Conservation (phyloP, 2,329 filamentous ascomycete genomes). For the Endoconidiophora laricicola region DNA sequence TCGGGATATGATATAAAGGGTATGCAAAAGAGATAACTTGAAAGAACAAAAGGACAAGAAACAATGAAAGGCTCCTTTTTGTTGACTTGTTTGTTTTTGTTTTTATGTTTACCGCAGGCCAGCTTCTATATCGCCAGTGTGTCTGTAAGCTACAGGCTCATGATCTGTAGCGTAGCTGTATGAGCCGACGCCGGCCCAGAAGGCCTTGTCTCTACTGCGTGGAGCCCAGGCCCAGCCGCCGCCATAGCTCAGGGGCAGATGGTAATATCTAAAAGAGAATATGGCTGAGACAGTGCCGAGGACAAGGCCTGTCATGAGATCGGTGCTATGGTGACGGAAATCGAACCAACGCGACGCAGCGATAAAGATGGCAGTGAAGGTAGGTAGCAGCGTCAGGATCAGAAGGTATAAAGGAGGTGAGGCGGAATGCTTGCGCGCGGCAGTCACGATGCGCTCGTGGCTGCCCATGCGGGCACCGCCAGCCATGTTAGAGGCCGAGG, state of each 20-base stretch:
- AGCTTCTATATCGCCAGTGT: constrained; percentile 6
- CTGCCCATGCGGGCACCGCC: constrained; percentile 17
- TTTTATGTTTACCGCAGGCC: constrained; percentile 2
- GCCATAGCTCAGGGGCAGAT: constrained; percentile 38
- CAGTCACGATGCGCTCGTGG: constrained; percentile 26
- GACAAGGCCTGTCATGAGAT: constrained; percentile 69
- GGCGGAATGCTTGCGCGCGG: constrained; percentile 55
- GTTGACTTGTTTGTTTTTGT: too few relatives aligned
- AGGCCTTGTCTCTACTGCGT: constrained; percentile 54
- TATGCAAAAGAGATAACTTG: not conserved
- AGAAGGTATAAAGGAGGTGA: constrained; percentile 71
- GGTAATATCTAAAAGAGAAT: constrained; percentile 72
- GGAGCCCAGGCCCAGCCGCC: constrained; percentile 85
- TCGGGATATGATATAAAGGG: not conserved
- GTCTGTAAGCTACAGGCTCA: constrained; percentile 12
- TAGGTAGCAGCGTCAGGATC: constrained; percentile 50
- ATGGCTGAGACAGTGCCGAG: constrained; percentile 58
- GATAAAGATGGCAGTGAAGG: constrained; percentile 64
- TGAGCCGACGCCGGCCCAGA: constrained; percentile 57
- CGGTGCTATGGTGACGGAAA: constrained; percentile 82
- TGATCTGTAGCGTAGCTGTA: constrained; percentile 36
- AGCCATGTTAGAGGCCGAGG: constrained; percentile 26
- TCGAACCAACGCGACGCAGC: constrained; percentile 75
- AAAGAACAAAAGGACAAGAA: not conserved
- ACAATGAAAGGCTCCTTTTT: not conserved